Evolutionary conservation across 2,329 filamentous ascomycete genomes (phyloP).

Genomic region (Aspergillus floridensis): DNA sequence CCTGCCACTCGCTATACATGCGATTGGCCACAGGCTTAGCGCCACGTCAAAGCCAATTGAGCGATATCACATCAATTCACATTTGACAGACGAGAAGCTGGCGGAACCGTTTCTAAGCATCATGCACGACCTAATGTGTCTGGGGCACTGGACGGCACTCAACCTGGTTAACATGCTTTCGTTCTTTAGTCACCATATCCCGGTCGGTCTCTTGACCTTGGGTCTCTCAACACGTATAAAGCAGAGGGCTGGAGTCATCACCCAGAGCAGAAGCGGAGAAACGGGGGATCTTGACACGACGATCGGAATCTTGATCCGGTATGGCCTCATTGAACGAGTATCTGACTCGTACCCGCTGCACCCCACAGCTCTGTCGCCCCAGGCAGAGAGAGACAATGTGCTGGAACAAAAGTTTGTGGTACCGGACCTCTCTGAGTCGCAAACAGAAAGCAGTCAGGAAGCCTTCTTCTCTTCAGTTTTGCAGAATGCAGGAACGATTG

Average conservation of each 20-base stretch:
- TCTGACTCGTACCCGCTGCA: constrained; percentile 32
- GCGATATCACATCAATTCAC: constrained; percentile 57
- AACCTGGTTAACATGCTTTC: constrained; percentile 64
- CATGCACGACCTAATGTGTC: constrained; percentile 45
- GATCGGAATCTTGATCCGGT: constrained; percentile 45
- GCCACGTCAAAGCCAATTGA: constrained; percentile 61
- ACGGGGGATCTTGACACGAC: constrained; percentile 46
- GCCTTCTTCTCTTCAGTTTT: constrained; percentile 30
- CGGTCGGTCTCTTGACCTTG: constrained; percentile 63
- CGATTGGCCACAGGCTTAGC: constrained; percentile 61
- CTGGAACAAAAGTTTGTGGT: constrained; percentile 22
- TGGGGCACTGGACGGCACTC: constrained; percentile 52
- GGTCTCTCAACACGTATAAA: constrained; percentile 43
- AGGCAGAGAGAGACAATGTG: constrained; percentile 22
- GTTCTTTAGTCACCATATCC: constrained; percentile 64
- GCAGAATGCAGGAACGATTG: constrained; percentile 34
- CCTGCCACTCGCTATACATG: constrained; percentile 66
- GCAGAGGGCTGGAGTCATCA: constrained; percentile 38
- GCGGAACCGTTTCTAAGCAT: constrained; percentile 49
- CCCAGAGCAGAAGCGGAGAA: constrained; percentile 35
- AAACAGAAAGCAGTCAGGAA: constrained; percentile 37
- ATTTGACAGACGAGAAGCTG: constrained; percentile 55
- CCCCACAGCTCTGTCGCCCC: constrained; percentile 16
- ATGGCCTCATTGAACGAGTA: constrained; percentile 46
- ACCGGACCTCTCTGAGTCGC: constrained; percentile 33